Conservation (phyloP, 1,284 basidiomycete species). For the Ganoderma meredithae region DNA sequence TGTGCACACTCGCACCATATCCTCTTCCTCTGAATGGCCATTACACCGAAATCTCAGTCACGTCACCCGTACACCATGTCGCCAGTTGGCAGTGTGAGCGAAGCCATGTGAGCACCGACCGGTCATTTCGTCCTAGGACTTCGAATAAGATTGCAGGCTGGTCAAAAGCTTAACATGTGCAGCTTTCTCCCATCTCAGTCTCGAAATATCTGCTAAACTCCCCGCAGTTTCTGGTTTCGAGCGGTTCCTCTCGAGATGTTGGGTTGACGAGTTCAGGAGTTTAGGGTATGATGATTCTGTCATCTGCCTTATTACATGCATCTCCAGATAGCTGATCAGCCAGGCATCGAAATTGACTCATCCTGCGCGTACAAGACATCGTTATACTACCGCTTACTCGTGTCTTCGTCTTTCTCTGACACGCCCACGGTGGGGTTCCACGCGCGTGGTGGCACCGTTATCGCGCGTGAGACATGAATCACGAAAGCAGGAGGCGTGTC, state of each 20-base stretch:
- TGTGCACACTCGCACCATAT: too few relatives aligned
- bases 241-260: conserved; percentile 49
- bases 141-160: too few relatives aligned
- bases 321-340: neutral
- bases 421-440: conserved; percentile 55
- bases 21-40: too few relatives aligned
- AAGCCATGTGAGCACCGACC: too few relatives aligned
- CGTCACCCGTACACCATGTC: too few relatives aligned
- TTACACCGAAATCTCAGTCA: too few relatives aligned
- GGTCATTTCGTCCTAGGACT: too few relatives aligned
- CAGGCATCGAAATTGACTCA: conserved; percentile 69
- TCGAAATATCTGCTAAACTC: conserved; percentile 72
- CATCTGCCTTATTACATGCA: neutral
- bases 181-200: conserved; percentile 45
- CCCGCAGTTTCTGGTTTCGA: conserved; percentile 58
- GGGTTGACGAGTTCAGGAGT: conserved; percentile 71
- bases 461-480: conserved; percentile 51
- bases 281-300: conserved; percentile 50
- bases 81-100: too few relatives aligned
- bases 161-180: too few relatives aligned
- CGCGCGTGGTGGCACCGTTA: conserved; percentile 50
- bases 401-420: conserved; percentile 53
- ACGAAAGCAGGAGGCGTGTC: conserved; percentile 60
- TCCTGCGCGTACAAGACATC: conserved; percentile 69
- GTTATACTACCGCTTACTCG: conserved; percentile 68